These are phyloP conservation scores for Leccinellum albellum DNA, from an alignment of 768 basidiomycete genomes.

Conservation along the genomic window DNA sequence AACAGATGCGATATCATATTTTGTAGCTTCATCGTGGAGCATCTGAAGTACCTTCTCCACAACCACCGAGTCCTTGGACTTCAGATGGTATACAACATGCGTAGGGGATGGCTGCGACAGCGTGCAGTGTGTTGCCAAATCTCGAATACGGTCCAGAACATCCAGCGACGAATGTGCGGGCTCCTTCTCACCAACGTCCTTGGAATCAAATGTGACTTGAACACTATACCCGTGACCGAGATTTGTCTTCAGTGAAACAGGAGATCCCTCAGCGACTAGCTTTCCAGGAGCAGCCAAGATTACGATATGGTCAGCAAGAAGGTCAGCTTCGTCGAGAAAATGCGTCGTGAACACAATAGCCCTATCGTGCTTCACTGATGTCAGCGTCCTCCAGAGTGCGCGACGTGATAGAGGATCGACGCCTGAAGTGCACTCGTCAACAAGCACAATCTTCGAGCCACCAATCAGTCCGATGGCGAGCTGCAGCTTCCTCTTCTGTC, in stretches of 20 bases:
- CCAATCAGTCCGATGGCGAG: conserved; percentile 78
- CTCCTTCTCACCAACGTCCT: conserved; percentile 30
- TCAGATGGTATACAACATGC: conserved; percentile 53
- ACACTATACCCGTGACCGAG: conserved; percentile 73
- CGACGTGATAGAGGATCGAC: conserved; percentile 79
- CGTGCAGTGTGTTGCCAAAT: conserved; percentile 44
- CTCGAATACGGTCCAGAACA: conserved; percentile 41
- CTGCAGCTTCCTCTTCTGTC: conserved; percentile 81
- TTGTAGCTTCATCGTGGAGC: conserved; percentile 43
- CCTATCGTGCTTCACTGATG: conserved; percentile 58
- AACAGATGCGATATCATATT: conserved; percentile 46
- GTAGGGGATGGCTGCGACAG: conserved; percentile 40
- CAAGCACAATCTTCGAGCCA: conserved; percentile 64
- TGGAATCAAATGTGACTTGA: conserved; percentile 45
- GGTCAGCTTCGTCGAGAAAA: conserved; percentile 77
- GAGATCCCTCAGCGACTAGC: conserved; percentile 68
- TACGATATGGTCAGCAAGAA: conserved; percentile 72
- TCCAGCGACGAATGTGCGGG: conserved; percentile 14
- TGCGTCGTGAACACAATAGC: conserved; percentile 79
- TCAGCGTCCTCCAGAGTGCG: conserved; percentile 73
- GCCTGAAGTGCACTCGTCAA: conserved; percentile 73
- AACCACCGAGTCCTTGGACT: conserved; percentile 50
- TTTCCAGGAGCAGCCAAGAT: conserved; percentile 74
- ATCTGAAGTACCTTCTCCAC: conserved; percentile 56
- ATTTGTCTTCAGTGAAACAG: conserved; percentile 67